phyloP scores from a whole-genome alignment of 345 rosid species.

The Streptanthus diversifolius region DNA sequence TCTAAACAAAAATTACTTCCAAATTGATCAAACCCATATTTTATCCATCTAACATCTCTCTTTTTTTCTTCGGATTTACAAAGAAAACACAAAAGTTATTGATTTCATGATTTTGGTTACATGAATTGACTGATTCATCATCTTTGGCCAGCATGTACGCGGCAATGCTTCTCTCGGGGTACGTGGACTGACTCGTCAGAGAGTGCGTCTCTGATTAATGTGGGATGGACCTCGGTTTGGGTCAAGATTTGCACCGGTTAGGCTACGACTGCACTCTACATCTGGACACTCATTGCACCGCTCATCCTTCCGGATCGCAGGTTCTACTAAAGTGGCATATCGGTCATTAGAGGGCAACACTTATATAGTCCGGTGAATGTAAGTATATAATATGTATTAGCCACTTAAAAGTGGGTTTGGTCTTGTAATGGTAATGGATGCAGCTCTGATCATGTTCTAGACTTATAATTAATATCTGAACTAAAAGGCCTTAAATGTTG shows the following conservation, averaged over 20 bases:
- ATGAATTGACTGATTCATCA: too few species aligned
- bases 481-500: neutral
- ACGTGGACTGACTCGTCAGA: slow-evolving; percentile 86
- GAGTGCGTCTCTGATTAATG: slow-evolving; percentile 70
- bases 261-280: slow-evolving; percentile 70
- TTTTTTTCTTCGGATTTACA: too few species aligned
- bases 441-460: slow-evolving; percentile 3
- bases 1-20: too few species aligned
- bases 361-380: neutral
- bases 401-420: slow-evolving; percentile 9
- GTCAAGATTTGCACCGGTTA: slow-evolving; percentile 87
- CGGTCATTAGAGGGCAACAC: neutral
- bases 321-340: slow-evolving; percentile 41
- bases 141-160: slow-evolving; percentile 98
- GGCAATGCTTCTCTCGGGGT: slow-evolving; percentile 92
- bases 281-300: slow-evolving; percentile 79
- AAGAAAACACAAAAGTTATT: too few species aligned
- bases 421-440: slow-evolving; percentile 16
- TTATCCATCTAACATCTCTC: too few species aligned
- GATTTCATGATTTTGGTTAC: too few species aligned
- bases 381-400: slow-evolving; percentile 9
- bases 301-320: slow-evolving; percentile 61
- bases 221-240: slow-evolving; percentile 99
- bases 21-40: too few species aligned
- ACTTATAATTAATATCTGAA: slow-evolving; percentile 8